Evolutionary conservation across 345 rosid genomes (phyloP), one percentile per base, ranked within the genome.

Genomic region (Eucalyptus curtisii): DNA sequence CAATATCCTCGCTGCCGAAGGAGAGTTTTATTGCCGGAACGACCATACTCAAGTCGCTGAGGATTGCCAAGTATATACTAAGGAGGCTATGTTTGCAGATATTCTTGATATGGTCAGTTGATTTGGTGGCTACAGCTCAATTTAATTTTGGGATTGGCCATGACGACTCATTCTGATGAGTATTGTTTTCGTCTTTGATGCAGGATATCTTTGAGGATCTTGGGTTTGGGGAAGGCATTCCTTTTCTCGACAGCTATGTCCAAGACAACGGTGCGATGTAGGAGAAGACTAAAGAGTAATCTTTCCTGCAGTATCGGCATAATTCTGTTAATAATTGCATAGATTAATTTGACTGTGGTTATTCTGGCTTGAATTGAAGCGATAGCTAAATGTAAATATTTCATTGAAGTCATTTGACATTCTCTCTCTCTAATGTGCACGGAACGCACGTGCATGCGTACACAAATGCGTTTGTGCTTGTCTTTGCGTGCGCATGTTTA

Each of bases 381-480:
- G 1, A 59, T 4, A 7, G 68, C 57, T 52, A 27, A 59, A 27
- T 64, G 37, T 61, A 30, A 30, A 61, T 61, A 27, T 61, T 61
- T 64, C 71, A 64, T 30, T 64, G 17, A 30, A 64, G 14, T 31
- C 37, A 31, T 64, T 53, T 1, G 37, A 64, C 19, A 7, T 13
- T 64, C 71, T 13, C 71, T 27, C 8, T 64, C 37, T 11, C 37
- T n/a, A 64, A 3, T 4, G 19, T 31, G 19, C 71, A 30, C 4
- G 4, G 68, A 9, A 1, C 9, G 2, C 55, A 1, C 3, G 55
- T 3, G 22, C 55, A 17, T 25, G 33, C 10, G 3, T 31, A n/a
- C 71, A 25, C 1, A 8, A 27, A 7, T 61, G 68, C 1, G 33
- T 59, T 61, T 61, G 19, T 13, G 71, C 30, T 30, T 61, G 33